Evolutionary conservation across 148 eudicot species (phyloP).

Genomic region (Vaccinium vitisidaea): DNA sequence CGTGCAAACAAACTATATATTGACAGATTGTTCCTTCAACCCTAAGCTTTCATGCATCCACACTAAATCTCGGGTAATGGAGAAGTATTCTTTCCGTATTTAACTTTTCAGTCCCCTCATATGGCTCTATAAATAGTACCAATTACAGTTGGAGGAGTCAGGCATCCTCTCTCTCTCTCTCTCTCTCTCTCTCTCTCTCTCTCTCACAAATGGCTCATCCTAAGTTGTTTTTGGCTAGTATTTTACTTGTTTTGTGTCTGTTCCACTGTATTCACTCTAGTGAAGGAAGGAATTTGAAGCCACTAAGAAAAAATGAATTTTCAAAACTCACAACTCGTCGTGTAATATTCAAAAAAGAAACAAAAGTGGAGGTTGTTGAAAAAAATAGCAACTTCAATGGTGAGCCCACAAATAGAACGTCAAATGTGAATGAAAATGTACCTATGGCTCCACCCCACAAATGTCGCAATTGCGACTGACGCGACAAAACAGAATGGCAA

Average conservation of each 20-base stretch:
- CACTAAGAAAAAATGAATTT: constrained; percentile 20
- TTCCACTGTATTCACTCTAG: constrained; percentile 25
- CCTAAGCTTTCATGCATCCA: not conserved
- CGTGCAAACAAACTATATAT: constrained; percentile 1
- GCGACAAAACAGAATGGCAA: constrained; percentile 16
- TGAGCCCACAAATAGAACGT: not conserved
- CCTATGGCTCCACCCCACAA: constrained; percentile 3
- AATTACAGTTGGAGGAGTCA: constrained; percentile 4
- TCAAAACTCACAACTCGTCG: constrained; percentile 20
- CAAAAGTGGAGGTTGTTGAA: constrained; percentile 12
- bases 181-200: constrained; percentile 20
- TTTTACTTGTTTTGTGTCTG: constrained; percentile 15
- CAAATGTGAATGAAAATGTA: constrained; percentile 2
- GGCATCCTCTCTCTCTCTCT: constrained; percentile 24
- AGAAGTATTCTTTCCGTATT: not conserved
- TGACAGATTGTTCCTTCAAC: not conserved
- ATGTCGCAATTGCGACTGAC: not conserved
- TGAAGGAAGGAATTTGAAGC: constrained; percentile 34
- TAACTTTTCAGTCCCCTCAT: not conserved
- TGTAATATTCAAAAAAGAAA: constrained; percentile 2
- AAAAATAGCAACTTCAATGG: constrained; percentile 1
- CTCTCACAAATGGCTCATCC: constrained; percentile 33
- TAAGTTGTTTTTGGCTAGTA: constrained; percentile 25
- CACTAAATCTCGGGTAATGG: no score
- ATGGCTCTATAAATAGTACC: constrained; percentile 38